A percentile compares a stretch with the other conserved stretches of the same genome.
These are phyloP conservation scores for Salix viminalis DNA, from an alignment of 345 rosid species.

Conservation along the genomic window DNA sequence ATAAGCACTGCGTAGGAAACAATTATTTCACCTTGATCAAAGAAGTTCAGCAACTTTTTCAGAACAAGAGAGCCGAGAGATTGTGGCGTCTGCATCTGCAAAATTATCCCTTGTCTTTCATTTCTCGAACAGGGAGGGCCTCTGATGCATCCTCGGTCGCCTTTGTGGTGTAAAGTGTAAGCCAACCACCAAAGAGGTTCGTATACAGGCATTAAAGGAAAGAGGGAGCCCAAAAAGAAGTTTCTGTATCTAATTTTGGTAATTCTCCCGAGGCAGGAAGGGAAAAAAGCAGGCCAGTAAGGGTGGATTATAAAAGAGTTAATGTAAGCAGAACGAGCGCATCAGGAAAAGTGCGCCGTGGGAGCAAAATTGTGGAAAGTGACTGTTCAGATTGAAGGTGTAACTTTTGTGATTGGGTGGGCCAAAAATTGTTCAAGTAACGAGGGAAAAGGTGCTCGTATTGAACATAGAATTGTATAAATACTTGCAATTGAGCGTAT, in stretches of 20 bases:
- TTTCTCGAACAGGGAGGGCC: no score
- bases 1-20: no score
- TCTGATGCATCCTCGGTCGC: conserved; percentile 32
- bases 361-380: conserved; percentile 33
- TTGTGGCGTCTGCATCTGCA: no score
- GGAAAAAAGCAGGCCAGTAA: conserved; percentile 11
- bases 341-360: conserved; percentile 26
- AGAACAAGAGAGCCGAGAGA: no score
- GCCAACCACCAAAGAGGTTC: conserved; percentile 27
- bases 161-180: conserved; percentile 30
- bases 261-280: conserved; percentile 11
- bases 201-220: conserved; percentile 18
- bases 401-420: neutral
- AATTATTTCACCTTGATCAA: no score
- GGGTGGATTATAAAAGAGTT: conserved; percentile 12
- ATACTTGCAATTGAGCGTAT: no score
- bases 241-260: conserved; percentile 18
- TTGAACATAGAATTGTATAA: no score
- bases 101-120: no score
- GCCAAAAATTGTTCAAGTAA: neutral
- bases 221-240: conserved; percentile 8
- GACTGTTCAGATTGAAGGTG: conserved; percentile 18
- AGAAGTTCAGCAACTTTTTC: no score
- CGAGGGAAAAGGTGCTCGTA: no score
- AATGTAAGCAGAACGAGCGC: conserved; percentile 20